These are phyloP conservation scores for Mucor velutinosus DNA, from an alignment of 371 early-diverging fungal species.

Conservation along the genomic window DNA sequence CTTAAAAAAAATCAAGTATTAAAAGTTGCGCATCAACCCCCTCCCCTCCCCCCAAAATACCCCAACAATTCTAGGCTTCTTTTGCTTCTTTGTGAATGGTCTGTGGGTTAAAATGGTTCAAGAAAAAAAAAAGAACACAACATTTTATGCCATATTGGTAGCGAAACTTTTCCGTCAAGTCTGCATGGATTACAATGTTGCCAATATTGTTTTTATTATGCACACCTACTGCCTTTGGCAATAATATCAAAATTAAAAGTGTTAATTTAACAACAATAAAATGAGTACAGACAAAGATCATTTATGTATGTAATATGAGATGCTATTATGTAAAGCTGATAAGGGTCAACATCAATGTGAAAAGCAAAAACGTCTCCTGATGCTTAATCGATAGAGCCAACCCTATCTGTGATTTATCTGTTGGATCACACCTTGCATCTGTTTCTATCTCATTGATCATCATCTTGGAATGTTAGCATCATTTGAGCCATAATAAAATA, in stretches of 20 bases:
- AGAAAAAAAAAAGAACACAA: too few species aligned
- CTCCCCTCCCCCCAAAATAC: neutral
- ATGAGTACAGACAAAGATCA: neutral
- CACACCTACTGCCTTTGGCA: neutral
- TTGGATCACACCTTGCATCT: neutral
- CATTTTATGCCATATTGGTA: too few species aligned
- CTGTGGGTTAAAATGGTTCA: neutral
- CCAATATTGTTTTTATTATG: neutral
- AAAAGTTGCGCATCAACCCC: neutral
- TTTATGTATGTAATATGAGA: neutral
- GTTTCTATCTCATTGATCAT: neutral
- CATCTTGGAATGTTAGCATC: neutral
- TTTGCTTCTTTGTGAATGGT: neutral
- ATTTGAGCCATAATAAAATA: neutral
- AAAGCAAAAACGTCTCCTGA: neutral
- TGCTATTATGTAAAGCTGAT: neutral
- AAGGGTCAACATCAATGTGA: neutral
- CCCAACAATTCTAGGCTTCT: neutral
- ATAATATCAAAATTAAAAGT: neutral
- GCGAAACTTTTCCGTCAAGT: neutral
- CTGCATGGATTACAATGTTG: neutral
- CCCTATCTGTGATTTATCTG: neutral
- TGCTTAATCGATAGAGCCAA: neutral
- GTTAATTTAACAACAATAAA: neutral
- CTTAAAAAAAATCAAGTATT: neutral